A percentile compares a stretch with the other conserved stretches of the same genome.
Evolutionary conservation across 78 protist genomes (phyloP).

Genomic region (Dictyostelium capitatum): DNA sequence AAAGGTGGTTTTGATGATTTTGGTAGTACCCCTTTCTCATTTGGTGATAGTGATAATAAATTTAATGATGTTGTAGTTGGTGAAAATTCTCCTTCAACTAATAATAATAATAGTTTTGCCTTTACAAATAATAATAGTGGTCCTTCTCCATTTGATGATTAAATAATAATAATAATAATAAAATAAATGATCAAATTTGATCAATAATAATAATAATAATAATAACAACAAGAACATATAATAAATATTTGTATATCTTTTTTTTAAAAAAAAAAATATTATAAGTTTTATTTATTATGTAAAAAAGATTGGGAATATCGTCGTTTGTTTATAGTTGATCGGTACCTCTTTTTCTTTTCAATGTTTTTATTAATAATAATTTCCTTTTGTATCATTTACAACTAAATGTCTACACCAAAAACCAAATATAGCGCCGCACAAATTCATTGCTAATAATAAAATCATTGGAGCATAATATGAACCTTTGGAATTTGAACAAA

Average conservation of each 20-base stretch:
- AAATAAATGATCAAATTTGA: too few relatives aligned
- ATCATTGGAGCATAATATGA: conserved; percentile 73
- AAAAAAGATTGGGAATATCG: too few relatives aligned
- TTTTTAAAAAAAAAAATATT: too few relatives aligned
- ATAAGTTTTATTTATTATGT: too few relatives aligned
- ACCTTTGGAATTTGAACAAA: conserved; percentile 39
- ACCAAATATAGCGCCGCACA: conserved; percentile 41
- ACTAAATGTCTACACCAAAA: conserved; percentile 20
- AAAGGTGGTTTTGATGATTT: conserved; percentile 8
- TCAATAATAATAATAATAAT: too few relatives aligned
- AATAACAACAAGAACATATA: too few relatives aligned
- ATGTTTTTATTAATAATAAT: conserved; percentile 39
- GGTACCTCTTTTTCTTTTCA: too few relatives aligned
- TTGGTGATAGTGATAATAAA: conserved; percentile 17
- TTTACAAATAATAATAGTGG: not conserved
- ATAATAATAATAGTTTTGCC: not conserved
- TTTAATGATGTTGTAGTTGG: conserved; percentile 17
- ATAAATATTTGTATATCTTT: too few relatives aligned
- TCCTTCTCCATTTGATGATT: conserved; percentile 16
- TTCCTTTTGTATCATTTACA: conserved; percentile 51
- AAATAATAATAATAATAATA: not conserved
- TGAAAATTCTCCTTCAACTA: not conserved
- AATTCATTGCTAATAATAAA: conserved; percentile 38
- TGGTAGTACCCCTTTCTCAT: conserved; percentile 23
- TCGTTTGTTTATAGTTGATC: too few relatives aligned